Conservation (phyloP, 2,329 filamentous ascomycete species). For the Aspergillus sp. region DNA sequence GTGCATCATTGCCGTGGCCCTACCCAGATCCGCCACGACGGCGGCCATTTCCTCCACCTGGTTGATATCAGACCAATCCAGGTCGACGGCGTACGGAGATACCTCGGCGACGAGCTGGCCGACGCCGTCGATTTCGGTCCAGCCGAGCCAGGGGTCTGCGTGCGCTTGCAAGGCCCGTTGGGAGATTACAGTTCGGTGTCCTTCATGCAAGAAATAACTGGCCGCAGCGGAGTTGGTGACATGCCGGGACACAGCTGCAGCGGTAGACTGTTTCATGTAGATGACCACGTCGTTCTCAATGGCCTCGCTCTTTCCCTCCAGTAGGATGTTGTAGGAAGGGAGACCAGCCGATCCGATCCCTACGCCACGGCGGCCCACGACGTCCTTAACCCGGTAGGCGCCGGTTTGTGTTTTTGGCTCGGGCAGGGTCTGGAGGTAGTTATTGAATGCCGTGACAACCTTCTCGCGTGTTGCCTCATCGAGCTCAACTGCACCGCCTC, state of each 20-base stretch:
- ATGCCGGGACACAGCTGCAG: slow-evolving; percentile 13
- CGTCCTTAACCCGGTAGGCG: slow-evolving; percentile 12
- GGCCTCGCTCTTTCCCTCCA: slow-evolving; percentile 19
- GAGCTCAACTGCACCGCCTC: slow-evolving; percentile 13
- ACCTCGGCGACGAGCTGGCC: slow-evolving; percentile 23
- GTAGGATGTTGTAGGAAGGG: slow-evolving; percentile 19
- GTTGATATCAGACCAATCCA: slow-evolving; percentile 22
- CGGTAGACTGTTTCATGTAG: slow-evolving; percentile 18
- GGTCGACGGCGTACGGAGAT: slow-evolving; percentile 21
- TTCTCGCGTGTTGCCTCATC: slow-evolving; percentile 13
- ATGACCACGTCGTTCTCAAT: slow-evolving; percentile 21
- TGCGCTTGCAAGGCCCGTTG: slow-evolving; percentile 20
- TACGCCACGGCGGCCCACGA: slow-evolving; percentile 19
- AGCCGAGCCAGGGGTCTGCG: slow-evolving; percentile 21
- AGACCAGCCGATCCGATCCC: slow-evolving; percentile 20
- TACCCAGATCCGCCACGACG: slow-evolving; percentile 16
- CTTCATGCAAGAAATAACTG: slow-evolving; percentile 17
- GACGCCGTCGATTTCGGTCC: slow-evolving; percentile 20
- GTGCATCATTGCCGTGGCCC: slow-evolving; percentile 22
- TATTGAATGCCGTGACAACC: slow-evolving; percentile 12
- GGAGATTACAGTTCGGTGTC: slow-evolving; percentile 21
- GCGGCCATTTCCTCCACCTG: slow-evolving; percentile 14
- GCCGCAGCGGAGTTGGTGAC: slow-evolving; percentile 12
- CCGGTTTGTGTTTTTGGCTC: background rate
- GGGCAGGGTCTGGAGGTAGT: slow-evolving; percentile 15